A percentile compares a stretch with the other conserved stretches of the same genome.
These are phyloP conservation scores for Kalaharituber pfeilii DNA, from an alignment of 2,329 filamentous ascomycete genomes.

Conservation along the genomic window DNA sequence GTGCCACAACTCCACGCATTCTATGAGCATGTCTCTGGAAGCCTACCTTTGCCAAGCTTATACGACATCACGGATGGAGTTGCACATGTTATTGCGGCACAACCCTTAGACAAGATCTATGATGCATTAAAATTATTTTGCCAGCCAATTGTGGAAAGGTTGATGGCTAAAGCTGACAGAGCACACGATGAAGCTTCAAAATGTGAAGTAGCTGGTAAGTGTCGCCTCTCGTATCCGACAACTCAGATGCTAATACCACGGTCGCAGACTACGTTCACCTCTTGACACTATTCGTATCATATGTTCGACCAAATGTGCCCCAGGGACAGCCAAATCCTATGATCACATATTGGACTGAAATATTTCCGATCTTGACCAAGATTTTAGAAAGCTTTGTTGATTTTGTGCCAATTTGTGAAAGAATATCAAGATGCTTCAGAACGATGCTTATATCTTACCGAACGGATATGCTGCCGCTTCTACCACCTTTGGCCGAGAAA, in stretches of 20 bases:
- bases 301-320: slow-evolving; percentile 55
- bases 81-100: slow-evolving; percentile 73
- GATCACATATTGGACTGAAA: slow-evolving; percentile 89
- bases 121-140: slow-evolving; percentile 79
- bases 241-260: slow-evolving; percentile 5
- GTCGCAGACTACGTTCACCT: slow-evolving; percentile 67
- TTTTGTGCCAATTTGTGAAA: slow-evolving; percentile 78
- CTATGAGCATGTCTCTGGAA: slow-evolving; percentile 77
- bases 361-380: slow-evolving; percentile 71
- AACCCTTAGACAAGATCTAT: slow-evolving; percentile 65
- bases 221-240: background rate
- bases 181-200: slow-evolving; percentile 71
- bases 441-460: slow-evolving; percentile 95
- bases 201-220: slow-evolving; percentile 62
- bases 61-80: slow-evolving; percentile 95
- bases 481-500: slow-evolving; percentile 74
- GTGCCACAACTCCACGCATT: slow-evolving; percentile 78
- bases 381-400: slow-evolving; percentile 75
- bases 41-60: slow-evolving; percentile 68
- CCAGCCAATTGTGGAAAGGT: slow-evolving; percentile 67
- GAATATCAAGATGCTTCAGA: slow-evolving; percentile 87
- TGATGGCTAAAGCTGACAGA: slow-evolving; percentile 74
- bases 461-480: slow-evolving; percentile 67
- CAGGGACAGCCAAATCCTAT: slow-evolving; percentile 64
- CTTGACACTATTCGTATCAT: slow-evolving; percentile 75